phyloP scores from a whole-genome alignment of 208 protist genomes.

The Trypanosoma boissoni region DNA sequence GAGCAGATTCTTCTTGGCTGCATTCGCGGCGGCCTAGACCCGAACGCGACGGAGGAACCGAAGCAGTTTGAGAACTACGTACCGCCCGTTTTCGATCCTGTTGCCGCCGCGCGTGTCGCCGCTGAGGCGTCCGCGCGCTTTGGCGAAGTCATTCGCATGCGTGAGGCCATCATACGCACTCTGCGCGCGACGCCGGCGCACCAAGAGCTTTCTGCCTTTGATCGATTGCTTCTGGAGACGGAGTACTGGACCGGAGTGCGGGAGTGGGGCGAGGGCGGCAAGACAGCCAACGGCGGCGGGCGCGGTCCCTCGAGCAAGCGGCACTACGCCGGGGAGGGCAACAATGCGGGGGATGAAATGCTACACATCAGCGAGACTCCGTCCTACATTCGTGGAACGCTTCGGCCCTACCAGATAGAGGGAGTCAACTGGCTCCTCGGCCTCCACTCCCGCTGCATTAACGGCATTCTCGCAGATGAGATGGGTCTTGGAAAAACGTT shows the following conservation, averaged over 20 bases:
- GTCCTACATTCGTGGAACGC: slow-evolving; percentile 85
- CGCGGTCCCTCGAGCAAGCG: slow-evolving; percentile 25
- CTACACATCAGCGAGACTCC: slow-evolving; percentile 81
- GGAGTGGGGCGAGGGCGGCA: slow-evolving; percentile 47
- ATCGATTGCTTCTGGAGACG: slow-evolving; percentile 73
- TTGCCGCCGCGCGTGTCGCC: slow-evolving; percentile 32
- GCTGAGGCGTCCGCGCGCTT: slow-evolving; percentile 35
- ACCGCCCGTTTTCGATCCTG: slow-evolving; percentile 49
- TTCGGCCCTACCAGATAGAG: slow-evolving; percentile 97
- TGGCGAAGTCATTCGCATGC: slow-evolving; percentile 45
- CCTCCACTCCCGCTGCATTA: slow-evolving; percentile 95
- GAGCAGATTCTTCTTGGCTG: slow-evolving; percentile 75
- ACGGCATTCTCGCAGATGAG: slow-evolving; percentile 99
- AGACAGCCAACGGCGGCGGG: slow-evolving; percentile 2
- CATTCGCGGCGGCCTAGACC: slow-evolving; percentile 63
- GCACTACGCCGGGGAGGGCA: slow-evolving; percentile 25
- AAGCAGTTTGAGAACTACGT: slow-evolving; percentile 75
- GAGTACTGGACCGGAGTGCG: slow-evolving; percentile 86
- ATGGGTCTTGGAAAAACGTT: slow-evolving; percentile 98
- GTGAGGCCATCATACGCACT: slow-evolving; percentile 60
- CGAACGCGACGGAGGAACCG: slow-evolving; percentile 54
- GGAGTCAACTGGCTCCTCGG: slow-evolving; percentile 99
- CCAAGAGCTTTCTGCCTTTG: slow-evolving; percentile 57
- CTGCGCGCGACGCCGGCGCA: slow-evolving; percentile 65
- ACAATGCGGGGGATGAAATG: slow-evolving; percentile 52